phyloP scores from a whole-genome alignment of 768 basidiomycete genomes.

The Termitomyces sp. region DNA sequence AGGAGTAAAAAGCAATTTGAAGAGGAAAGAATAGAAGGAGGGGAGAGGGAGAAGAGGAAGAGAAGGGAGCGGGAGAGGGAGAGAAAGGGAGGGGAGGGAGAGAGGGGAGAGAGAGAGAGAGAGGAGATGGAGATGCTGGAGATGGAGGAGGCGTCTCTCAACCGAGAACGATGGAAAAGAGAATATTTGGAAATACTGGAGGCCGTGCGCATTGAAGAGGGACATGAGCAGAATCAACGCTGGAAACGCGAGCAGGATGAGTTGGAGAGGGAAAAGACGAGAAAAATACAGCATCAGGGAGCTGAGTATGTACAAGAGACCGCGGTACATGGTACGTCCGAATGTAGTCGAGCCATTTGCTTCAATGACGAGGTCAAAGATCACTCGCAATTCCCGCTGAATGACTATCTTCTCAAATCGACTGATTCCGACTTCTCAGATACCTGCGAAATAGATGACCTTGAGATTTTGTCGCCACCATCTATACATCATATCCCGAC shows the following conservation, averaged over 20 bases:
- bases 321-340: background rate
- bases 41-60: background rate
- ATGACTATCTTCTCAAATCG: background rate
- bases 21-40: background rate
- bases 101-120: background rate
- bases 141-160: slow-evolving; percentile 2
- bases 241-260: background rate
- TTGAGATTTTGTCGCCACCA: slow-evolving; percentile 15
- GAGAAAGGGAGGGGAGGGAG: background rate
- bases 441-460: slow-evolving; percentile 16
- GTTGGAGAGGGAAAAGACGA: background rate
- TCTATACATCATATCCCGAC: slow-evolving; percentile 10
- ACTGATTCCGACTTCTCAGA: slow-evolving; percentile 1
- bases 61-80: background rate
- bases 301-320: background rate
- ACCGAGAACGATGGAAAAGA: background rate
- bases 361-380: background rate
- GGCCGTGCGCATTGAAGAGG: background rate
- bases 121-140: background rate
- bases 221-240: background rate
- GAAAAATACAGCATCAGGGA: background rate
- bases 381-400: background rate
- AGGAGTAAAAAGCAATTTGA: background rate
- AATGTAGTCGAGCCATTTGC: background rate
- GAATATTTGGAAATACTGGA: background rate